phyloP scores from a whole-genome alignment of 2,329 filamentous ascomycete species.

The Beauveria sp. region DNA sequence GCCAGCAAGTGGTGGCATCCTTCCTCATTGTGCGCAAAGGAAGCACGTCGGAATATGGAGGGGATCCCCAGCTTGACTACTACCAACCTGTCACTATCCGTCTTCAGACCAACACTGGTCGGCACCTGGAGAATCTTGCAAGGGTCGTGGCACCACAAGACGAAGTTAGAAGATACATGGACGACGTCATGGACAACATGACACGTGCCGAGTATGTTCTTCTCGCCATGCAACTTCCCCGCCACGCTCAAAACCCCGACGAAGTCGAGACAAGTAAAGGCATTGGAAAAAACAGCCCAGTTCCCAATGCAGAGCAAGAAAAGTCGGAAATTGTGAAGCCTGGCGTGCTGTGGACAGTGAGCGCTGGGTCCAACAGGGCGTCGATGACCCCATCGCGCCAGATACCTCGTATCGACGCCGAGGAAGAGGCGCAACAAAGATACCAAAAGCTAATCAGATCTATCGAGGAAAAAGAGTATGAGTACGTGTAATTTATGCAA shows the following conservation, averaged over 20 bases:
- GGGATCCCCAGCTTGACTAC: conserved; percentile 59
- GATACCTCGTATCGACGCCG: conserved; percentile 23
- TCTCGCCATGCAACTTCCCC: conserved; percentile 58
- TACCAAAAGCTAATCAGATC: conserved; percentile 32
- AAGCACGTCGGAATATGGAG: conserved; percentile 55
- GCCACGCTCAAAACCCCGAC: conserved; percentile 25
- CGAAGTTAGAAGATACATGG: conserved; percentile 60
- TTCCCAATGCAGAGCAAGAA: conserved; percentile 23
- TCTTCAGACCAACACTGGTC: conserved; percentile 45
- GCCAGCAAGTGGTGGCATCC: conserved; percentile 60
- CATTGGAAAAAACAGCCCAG: conserved; percentile 22
- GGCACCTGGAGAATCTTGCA: conserved; percentile 52
- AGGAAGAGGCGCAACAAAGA: conserved; percentile 27
- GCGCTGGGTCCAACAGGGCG: conserved; percentile 11
- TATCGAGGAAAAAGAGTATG: conserved; percentile 27
- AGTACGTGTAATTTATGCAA: conserved; percentile 11
- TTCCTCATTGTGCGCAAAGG: conserved; percentile 72
- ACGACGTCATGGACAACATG: conserved; percentile 62
- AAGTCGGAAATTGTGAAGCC: conserved; percentile 16
- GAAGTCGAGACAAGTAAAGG: conserved; percentile 22
- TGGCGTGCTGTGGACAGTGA: conserved; percentile 28
- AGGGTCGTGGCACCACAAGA: conserved; percentile 55
- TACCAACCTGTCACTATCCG: conserved; percentile 68
- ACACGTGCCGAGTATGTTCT: conserved; percentile 60
- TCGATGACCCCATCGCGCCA: conserved; percentile 16